Base-by-base conservation (phyloP, 2,329 filamentous ascomycete genomes). In the Aureobasidium melanogenum region DNA sequence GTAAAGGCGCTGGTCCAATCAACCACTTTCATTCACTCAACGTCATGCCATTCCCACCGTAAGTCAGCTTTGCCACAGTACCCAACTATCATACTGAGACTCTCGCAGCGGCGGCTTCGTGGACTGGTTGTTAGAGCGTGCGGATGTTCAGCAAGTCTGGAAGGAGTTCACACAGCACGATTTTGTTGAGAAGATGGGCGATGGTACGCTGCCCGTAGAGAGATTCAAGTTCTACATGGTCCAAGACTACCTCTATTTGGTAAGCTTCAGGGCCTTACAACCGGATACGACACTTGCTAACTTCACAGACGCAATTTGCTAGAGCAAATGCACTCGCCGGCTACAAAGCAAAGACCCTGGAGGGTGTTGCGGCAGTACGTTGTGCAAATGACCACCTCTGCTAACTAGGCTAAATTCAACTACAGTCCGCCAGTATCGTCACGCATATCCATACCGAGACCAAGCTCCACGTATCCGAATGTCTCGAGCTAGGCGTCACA, bases 211-310 rank as follows among this genome's bases (percentile, higher is more conserved):
- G 22, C 87, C 89, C 0, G 67, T 88, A 0, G 83, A 88, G 46
- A 87, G 85, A 0, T 97, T 96, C 79, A 94, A 91, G 72, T 82
- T 88, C 41, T 97, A 97, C 71, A 84, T 97, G 61, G 82, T 94
- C 10, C 93, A 97, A 68, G 93, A 97, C 69, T 97, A 97, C 69
- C 79, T 96, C 5, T 97, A 94, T 69, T 77, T 97, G 46, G 88
- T 94, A 68, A 44, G 80, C 26, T 24, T 9, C 19, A 32, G 5
- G 14, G 4, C 44, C 12, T 15, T 24, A 26, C 5, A 8, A 15
- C 3, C 15, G 32, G 17, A n/a, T 15, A 32, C 41, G 28, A 54
- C 48, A 52, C 41, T 66, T 28, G 41, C 38, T 32, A 19, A 7
- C 7, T 9, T 2, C 2, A 26, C 55, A 91, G 87, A 82, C 88